Evolutionary conservation across 768 basidiomycete species (phyloP).

Genomic region (Dentipellis fragilis): DNA sequence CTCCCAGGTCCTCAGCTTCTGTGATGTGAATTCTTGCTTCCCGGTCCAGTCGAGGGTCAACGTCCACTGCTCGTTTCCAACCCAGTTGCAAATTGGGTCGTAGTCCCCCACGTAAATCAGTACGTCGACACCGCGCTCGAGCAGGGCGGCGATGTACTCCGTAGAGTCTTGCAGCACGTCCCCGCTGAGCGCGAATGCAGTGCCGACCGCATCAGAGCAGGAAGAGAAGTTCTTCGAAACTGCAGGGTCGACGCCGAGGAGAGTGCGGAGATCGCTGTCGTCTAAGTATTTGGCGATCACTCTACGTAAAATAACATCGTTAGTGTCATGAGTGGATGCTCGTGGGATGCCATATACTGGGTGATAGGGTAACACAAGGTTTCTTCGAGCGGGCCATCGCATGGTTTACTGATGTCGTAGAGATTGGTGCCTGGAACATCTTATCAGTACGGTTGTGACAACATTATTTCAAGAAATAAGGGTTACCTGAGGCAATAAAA

Average conservation of each 20-base stretch:
- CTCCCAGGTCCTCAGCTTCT: conserved; percentile 41
- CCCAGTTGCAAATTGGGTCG: conserved; percentile 52
- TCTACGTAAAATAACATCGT: conserved; percentile 21
- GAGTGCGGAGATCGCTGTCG: conserved; percentile 37
- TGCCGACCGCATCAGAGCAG: conserved; percentile 30
- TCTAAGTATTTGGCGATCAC: conserved; percentile 54
- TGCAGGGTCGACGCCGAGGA: conserved; percentile 53
- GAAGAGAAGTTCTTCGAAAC: conserved; percentile 28
- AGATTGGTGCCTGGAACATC: conserved; percentile 35
- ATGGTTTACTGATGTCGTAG: conserved; percentile 60
- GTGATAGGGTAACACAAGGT: conserved; percentile 53
- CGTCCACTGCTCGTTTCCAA: conserved; percentile 57
- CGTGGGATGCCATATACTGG: conserved; percentile 16
- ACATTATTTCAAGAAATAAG: conserved; percentile 24
- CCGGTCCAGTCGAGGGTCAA: conserved; percentile 52
- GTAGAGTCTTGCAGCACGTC: conserved; percentile 28
- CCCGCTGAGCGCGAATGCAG: conserved; percentile 34
- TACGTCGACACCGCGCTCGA: conserved; percentile 42
- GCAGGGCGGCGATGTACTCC: conserved; percentile 38
- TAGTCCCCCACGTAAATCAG: conserved; percentile 46
- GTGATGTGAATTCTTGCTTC: conserved; percentile 32
- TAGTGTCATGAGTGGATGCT: background rate
- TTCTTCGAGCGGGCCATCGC: conserved; percentile 36
- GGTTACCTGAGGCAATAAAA: conserved; percentile 9
- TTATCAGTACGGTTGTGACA: background rate